Evolutionary conservation across 2,329 filamentous ascomycete species (phyloP), one percentile per base, ranked within the genome.

Genomic region (Xylaria sp.): DNA sequence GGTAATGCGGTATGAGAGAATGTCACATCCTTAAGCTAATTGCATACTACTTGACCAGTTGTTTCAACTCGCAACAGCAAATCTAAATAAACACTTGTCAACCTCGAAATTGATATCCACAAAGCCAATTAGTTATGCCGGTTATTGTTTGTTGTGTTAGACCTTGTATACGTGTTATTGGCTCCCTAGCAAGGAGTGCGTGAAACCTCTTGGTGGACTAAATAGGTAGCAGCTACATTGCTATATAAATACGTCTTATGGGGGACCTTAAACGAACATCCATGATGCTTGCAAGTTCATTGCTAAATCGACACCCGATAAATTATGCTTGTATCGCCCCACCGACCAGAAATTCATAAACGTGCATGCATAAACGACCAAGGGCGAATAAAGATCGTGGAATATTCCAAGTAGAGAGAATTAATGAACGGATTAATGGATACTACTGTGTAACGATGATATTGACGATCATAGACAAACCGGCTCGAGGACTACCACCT

Each of bases 281-380:
- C 24, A 27, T 27, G 24, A 27, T 27, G 24, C 24, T 27, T 27
- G 24, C 24, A 27, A 27, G 24, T 27, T 27, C 24, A 34, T 47
- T 39, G 34, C n/a, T 68, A 68, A 42, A 47, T 19, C 4, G 45
- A 68, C 65, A 19, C 65, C 65, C 56, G 19, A 5, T n/a, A 17
- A 42, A 4, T 60, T 64, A 24, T 60, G 60, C 32, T 61, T 24
- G 39, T 48, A 53, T 30, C 8, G 51, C 3, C 45, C 50, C 55
- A 34, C 48, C 34, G 6, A 8, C 14, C 39, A 21, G 34, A 47
- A 21, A 21, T 69, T 66, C 63, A 69, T 60, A 66, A 68, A 61
- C 32, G 47, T 36, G 2, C 24, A 27, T 27, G 61, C 61, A 68
- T 68, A 53, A 68, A 64, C 24, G 24, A 56, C 34, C 27, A 53